Percentiles rank a stretch among this genome's conserved stretches.
phyloP scores from a whole-genome alignment of 2,329 filamentous ascomycete genomes.

The Apiospora saccharicola region DNA sequence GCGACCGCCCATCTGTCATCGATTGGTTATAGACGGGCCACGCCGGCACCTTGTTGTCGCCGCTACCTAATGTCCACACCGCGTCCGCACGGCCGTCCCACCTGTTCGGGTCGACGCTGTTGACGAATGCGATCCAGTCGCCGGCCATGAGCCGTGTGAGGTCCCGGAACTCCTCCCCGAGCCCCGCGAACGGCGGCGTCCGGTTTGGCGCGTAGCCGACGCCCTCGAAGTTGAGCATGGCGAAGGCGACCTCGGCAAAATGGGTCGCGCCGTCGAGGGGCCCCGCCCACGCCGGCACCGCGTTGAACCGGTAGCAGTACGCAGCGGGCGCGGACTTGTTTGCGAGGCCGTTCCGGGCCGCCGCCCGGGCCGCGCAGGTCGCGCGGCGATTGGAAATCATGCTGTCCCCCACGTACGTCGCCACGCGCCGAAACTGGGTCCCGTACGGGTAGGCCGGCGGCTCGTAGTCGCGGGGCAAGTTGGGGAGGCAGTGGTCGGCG shows the following conservation, averaged over 20 bases:
- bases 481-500: not conserved
- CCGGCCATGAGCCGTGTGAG: constrained; percentile 56
- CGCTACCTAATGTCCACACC: not conserved
- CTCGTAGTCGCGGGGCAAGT: constrained; percentile 23
- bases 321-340: constrained; percentile 48
- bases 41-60: not conserved
- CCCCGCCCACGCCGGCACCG: constrained; percentile 41
- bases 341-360: constrained; percentile 36
- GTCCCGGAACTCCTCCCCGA: constrained; percentile 49
- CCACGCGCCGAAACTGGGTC: constrained; percentile 26
- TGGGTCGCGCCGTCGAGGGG: constrained; percentile 42
- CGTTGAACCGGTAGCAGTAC: constrained; percentile 62
- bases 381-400: constrained; percentile 64
- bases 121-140: constrained; percentile 60
- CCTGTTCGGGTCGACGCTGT: constrained; percentile 52
- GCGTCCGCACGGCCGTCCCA: not conserved
- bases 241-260: constrained; percentile 59
- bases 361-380: constrained; percentile 59
- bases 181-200: constrained; percentile 47
- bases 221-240: constrained; percentile 60
- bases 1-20: not conserved
- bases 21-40: not conserved
- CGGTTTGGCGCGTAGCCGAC: constrained; percentile 47
- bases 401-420: constrained; percentile 57
- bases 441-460: constrained; percentile 27